Conservation (phyloP, 495 filamentous ascomycete genomes). For the Cercophora sp. region DNA sequence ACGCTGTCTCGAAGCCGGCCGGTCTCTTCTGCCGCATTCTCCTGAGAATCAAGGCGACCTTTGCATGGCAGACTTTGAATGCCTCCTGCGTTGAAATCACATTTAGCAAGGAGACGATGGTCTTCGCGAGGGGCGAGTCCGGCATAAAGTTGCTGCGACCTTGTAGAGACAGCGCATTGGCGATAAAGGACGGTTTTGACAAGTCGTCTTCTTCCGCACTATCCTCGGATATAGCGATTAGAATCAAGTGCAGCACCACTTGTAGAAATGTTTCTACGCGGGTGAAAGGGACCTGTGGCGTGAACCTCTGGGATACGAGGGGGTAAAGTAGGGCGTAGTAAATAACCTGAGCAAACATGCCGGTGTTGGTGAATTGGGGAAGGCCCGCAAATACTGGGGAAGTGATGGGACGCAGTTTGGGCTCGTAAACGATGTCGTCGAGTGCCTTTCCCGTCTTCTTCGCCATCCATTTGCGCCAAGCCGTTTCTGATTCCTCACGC, state of each 20-base stretch:
- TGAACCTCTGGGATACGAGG: slow-evolving; percentile 58
- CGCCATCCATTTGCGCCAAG: slow-evolving; percentile 78
- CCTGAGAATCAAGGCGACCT: slow-evolving; percentile 79
- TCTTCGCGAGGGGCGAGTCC: slow-evolving; percentile 48
- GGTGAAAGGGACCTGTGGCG: slow-evolving; percentile 69
- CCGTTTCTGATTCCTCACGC: slow-evolving; percentile 88
- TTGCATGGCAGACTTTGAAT: slow-evolving; percentile 76
- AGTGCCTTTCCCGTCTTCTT: slow-evolving; percentile 79
- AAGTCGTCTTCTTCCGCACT: slow-evolving; percentile 52
- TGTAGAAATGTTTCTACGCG: slow-evolving; percentile 88
- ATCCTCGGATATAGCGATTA: slow-evolving; percentile 83
- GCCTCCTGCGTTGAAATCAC: slow-evolving; percentile 68
- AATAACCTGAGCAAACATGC: slow-evolving; percentile 85
- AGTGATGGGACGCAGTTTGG: slow-evolving; percentile 72
- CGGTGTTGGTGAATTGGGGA: slow-evolving; percentile 70
- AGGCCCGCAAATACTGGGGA: slow-evolving; percentile 73
- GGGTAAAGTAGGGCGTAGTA: slow-evolving; percentile 82
- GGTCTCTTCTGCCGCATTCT: slow-evolving; percentile 81
- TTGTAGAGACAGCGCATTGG: slow-evolving; percentile 59
- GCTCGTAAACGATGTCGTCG: slow-evolving; percentile 90
- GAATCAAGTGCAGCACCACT: slow-evolving; percentile 78
- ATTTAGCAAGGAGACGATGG: slow-evolving; percentile 72
- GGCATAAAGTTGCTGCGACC: slow-evolving; percentile 52
- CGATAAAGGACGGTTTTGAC: slow-evolving; percentile 59
- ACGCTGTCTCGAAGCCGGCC: slow-evolving; percentile 59